Evolutionary conservation across 352 stramenopile species (phyloP).

Genomic region (Pseudoperonospora humuli): DNA sequence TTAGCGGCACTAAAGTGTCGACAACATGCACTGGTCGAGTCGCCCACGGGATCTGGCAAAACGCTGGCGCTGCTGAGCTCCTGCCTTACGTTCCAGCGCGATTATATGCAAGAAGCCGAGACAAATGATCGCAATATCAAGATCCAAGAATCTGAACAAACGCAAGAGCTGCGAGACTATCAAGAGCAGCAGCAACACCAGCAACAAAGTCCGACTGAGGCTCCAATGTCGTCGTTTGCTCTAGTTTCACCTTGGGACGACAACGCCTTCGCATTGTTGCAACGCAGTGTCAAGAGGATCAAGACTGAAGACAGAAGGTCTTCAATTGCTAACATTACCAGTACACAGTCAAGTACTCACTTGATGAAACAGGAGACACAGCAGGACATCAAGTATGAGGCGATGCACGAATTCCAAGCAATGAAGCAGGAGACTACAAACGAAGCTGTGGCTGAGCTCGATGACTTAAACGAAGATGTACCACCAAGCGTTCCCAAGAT

Average conservation of each 20-base stretch:
- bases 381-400: conserved; percentile 16
- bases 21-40: conserved; percentile 81
- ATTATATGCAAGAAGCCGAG: conserved; percentile 40
- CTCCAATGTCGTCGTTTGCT: too few relatives aligned
- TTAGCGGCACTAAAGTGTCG: conserved; percentile 66
- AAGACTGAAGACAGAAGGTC: conserved; percentile 9
- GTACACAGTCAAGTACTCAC: conserved; percentile 21
- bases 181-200: conserved; percentile 19
- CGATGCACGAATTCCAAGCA: too few relatives aligned
- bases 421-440: conserved; percentile 10
- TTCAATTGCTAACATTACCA: conserved; percentile 16
- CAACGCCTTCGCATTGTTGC: too few relatives aligned
- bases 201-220: too few relatives aligned
- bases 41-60: conserved; percentile 77
- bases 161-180: conserved; percentile 12
- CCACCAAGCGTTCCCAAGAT: too few relatives aligned
- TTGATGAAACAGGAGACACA: conserved; percentile 11
- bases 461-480: too few relatives aligned
- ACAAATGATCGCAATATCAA: conserved; percentile 2
- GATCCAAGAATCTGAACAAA: conserved; percentile 3
- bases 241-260: too few relatives aligned
- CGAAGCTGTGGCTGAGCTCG: conserved; percentile 3
- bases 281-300: conserved; percentile 3
- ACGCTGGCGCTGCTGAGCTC: conserved; percentile 81
- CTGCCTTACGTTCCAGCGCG: conserved; percentile 67